Conservation (phyloP, 2,329 filamentous ascomycete genomes). For the Calonectria hongkongensis region DNA sequence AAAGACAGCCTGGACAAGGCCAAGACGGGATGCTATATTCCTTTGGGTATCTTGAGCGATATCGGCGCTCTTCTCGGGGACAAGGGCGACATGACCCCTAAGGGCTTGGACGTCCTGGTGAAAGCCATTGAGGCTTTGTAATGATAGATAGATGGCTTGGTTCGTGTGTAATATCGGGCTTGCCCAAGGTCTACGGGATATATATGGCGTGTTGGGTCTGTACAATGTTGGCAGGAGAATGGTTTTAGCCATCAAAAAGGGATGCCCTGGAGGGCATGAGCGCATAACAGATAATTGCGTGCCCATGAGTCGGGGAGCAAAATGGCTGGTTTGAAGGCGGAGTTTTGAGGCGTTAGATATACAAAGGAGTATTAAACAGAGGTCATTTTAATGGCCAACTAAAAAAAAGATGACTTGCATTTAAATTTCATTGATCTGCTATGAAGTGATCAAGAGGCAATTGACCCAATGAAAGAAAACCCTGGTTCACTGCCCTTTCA, state of each 20-base stretch:
- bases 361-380: neutral
- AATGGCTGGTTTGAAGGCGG: slow-evolving; percentile 19
- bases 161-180: slow-evolving; percentile 13
- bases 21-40: slow-evolving; percentile 86
- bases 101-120: slow-evolving; percentile 75
- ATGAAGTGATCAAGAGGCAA: too few species aligned
- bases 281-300: slow-evolving; percentile 31
- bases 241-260: slow-evolving; percentile 38
- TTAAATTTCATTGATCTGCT: neutral
- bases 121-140: slow-evolving; percentile 76
- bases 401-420: neutral
- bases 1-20: slow-evolving; percentile 91
- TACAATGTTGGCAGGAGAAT: slow-evolving; percentile 34
- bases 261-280: neutral
- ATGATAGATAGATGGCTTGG: slow-evolving; percentile 30
- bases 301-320: slow-evolving; percentile 20
- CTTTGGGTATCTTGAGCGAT: slow-evolving; percentile 91
- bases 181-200: slow-evolving; percentile 4
- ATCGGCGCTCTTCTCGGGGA: slow-evolving; percentile 85
- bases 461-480: too few species aligned
- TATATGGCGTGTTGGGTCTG: slow-evolving; percentile 43
- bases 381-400: slow-evolving; percentile 1
- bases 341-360: slow-evolving; percentile 1
- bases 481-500: too few species aligned
- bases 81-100: slow-evolving; percentile 67